A percentile compares a stretch with the other conserved stretches of the same genome.
phyloP scores from a whole-genome alignment of 805 yeast genomes.

The Yarrowia porcina region DNA sequence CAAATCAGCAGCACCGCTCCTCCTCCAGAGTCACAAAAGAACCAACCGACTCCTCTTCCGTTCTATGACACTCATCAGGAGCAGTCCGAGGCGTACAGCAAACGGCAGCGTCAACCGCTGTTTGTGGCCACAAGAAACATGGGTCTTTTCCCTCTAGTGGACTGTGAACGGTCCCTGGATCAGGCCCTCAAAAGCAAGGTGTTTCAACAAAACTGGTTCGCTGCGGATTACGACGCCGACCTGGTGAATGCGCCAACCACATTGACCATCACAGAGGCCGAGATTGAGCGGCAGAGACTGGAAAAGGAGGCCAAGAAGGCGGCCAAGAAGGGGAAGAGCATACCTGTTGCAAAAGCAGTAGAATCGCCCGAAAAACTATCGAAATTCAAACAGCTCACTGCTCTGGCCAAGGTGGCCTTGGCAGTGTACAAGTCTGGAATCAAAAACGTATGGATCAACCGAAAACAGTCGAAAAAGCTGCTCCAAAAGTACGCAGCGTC shows the following conservation, averaged over 20 bases:
- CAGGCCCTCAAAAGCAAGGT: conserved; percentile 25
- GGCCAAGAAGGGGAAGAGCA: background rate
- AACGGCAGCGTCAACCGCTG: background rate
- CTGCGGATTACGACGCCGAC: conserved; percentile 10
- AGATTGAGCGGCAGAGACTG: conserved; percentile 5
- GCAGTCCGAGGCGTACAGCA: conserved; percentile 22
- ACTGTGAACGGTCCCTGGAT: conserved; percentile 18
- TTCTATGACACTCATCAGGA: conserved; percentile 14
- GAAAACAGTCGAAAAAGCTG: conserved; percentile 28
- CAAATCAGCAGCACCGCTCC: background rate
- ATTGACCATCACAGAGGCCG: conserved; percentile 12
- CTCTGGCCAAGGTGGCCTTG: background rate
- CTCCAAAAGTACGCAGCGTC: conserved; percentile 28
- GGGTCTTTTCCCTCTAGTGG: conserved; percentile 16
- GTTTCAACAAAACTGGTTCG: conserved; percentile 25
- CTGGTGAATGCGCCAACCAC: conserved; percentile 13
- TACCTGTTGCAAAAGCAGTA: background rate
- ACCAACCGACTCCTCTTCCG: background rate
- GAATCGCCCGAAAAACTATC: background rate
- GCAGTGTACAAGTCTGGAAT: conserved; percentile 49
- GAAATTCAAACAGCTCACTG: background rate
- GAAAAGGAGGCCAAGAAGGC: background rate
- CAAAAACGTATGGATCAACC: conserved; percentile 48
- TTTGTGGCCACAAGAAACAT: conserved; percentile 13
- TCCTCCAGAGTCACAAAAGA: background rate